Evolutionary conservation across 306 rosid genomes (phyloP).

Genomic region (Luffa aegyptiaca): DNA sequence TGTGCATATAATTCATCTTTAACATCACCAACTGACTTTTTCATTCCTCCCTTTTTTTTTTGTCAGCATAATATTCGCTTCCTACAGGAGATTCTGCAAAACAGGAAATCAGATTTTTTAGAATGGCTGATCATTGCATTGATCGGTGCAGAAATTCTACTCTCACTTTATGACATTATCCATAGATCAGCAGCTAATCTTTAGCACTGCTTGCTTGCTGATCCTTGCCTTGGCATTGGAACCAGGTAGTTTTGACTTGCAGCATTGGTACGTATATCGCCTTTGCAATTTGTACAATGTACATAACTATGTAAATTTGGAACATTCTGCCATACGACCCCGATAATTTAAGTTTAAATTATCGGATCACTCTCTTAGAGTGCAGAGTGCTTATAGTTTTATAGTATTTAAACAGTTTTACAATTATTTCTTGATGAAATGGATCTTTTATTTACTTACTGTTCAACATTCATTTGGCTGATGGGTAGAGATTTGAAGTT

Average conservation of each 20-base stretch:
- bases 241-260: background rate
- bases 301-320: slow-evolving; percentile 3
- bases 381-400: background rate
- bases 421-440: background rate
- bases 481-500: background rate
- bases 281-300: background rate
- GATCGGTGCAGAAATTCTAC: slow-evolving; percentile 87
- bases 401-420: background rate
- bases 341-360: background rate
- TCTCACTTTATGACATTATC: slow-evolving; percentile 73
- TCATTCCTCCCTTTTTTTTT: background rate
- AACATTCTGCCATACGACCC: background rate
- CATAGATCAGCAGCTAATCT: slow-evolving; percentile 56
- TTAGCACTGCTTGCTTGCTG: slow-evolving; percentile 21
- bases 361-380: background rate
- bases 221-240: background rate
- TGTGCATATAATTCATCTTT: background rate
- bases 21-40: background rate
- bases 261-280: background rate
- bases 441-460: background rate
- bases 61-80: slow-evolving; percentile 92
- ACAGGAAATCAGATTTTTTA: slow-evolving; percentile 87
- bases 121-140: slow-evolving; percentile 95
- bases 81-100: slow-evolving; percentile 94
- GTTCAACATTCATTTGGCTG: background rate